Evolutionary conservation across 495 filamentous ascomycete species (phyloP).

Genomic region (Hypoxylon subgilvum): DNA sequence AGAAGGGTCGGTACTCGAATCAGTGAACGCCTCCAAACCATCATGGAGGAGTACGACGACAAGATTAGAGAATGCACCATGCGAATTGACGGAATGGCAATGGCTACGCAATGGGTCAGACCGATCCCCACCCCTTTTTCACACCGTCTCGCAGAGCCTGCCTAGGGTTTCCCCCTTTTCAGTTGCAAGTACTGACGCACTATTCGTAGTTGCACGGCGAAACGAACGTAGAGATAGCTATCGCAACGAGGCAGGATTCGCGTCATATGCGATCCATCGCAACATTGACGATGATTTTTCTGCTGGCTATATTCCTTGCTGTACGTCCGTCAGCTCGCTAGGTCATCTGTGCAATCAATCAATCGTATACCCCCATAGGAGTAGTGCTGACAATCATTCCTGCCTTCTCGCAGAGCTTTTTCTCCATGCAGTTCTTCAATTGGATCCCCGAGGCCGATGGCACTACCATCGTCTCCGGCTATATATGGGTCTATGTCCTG

Average conservation of each 20-base stretch:
- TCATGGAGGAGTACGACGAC: slow-evolving; percentile 44
- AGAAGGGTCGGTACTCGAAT: slow-evolving; percentile 30
- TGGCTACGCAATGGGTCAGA: slow-evolving; percentile 48
- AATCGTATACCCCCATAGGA: not conserved
- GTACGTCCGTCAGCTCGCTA: too few relatives aligned
- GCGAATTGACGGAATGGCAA: slow-evolving; percentile 47
- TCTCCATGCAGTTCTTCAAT: slow-evolving; percentile 34
- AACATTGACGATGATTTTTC: slow-evolving; percentile 49
- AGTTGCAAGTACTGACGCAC: slow-evolving; percentile 5
- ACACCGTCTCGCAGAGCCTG: too few relatives aligned
- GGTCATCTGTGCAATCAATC: too few relatives aligned
- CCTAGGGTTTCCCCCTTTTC: not conserved
- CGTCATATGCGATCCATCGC: slow-evolving; percentile 41
- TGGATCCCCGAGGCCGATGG: not conserved
- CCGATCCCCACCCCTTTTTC: not conserved
- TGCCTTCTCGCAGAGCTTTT: slow-evolving; percentile 2
- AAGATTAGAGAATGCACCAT: slow-evolving; percentile 48
- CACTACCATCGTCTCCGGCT: slow-evolving; percentile 4
- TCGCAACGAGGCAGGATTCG: slow-evolving; percentile 31
- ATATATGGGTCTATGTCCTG: slow-evolving; percentile 21
- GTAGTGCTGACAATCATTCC: not conserved
- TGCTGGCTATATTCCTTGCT: slow-evolving; percentile 49
- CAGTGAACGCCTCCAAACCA: slow-evolving; percentile 20
- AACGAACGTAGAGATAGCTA: slow-evolving; percentile 39
- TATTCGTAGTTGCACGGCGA: slow-evolving; percentile 24